These are phyloP conservation scores for Yarrowia osloensis DNA, from an alignment of 805 yeast species.

Conservation along the genomic window DNA sequence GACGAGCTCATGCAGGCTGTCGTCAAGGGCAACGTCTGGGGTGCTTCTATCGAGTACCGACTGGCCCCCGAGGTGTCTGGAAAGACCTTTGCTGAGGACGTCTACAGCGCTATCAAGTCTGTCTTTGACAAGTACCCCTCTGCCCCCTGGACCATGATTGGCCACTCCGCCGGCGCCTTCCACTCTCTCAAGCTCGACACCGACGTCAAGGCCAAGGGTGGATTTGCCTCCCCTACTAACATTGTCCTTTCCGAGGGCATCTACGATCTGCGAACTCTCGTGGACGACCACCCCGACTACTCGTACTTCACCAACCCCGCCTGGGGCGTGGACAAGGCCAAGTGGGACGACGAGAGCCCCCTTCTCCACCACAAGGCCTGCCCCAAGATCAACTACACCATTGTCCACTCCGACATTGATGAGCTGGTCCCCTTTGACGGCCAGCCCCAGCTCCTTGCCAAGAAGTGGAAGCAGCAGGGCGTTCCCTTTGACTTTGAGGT, in stretches of 20 bases:
- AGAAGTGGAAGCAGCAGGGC: conserved; percentile 26
- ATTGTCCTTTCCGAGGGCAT: conserved; percentile 59
- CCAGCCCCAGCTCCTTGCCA: conserved; percentile 39
- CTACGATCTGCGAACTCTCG: conserved; percentile 53
- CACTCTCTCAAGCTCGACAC: conserved; percentile 52
- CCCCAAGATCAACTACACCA: conserved; percentile 39
- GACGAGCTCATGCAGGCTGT: conserved; percentile 41
- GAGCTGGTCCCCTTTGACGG: conserved; percentile 62
- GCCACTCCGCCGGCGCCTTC: conserved; percentile 85
- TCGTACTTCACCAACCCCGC: conserved; percentile 60
- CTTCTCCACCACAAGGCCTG: conserved; percentile 25
- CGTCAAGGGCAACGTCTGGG: conserved; percentile 35
- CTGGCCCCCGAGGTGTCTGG: conserved; percentile 62
- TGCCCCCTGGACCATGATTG: conserved; percentile 48
- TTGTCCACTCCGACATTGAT: conserved; percentile 66
- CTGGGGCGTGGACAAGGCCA: conserved; percentile 45
- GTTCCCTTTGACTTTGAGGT: conserved; percentile 30
- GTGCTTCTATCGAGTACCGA: conserved; percentile 61
- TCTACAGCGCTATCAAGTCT: conserved; percentile 48
- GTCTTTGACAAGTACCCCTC: conserved; percentile 38
- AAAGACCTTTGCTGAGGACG: conserved; percentile 64
- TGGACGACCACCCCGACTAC: conserved; percentile 65
- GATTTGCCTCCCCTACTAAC: conserved; percentile 1
- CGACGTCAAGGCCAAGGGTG: background rate
- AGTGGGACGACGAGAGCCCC: conserved; percentile 39